phyloP scores from a whole-genome alignment of 1,284 basidiomycete species.

The Pseudozyma pruni region DNA sequence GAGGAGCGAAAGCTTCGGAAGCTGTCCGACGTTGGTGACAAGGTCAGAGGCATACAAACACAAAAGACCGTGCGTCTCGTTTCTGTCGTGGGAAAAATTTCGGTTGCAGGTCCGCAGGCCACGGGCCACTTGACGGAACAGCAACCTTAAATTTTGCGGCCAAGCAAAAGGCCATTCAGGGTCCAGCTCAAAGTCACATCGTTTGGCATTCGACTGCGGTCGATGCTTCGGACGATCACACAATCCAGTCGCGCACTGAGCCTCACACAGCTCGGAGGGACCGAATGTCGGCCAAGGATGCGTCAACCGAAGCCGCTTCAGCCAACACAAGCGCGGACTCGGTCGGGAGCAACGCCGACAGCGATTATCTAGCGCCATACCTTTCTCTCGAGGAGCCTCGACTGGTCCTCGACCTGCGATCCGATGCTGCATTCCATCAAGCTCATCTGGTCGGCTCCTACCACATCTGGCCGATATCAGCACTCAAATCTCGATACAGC shows the following conservation, averaged over 20 bases:
- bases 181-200: not conserved
- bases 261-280: not conserved
- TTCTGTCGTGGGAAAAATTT: not conserved
- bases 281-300: conserved; percentile 13
- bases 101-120: not conserved
- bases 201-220: too few species aligned
- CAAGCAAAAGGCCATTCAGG: not conserved
- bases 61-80: not conserved
- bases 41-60: not conserved
- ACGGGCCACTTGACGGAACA: conserved; percentile 1
- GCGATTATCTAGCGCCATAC: conserved; percentile 6
- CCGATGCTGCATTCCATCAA: conserved; percentile 21
- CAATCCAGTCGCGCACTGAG: not conserved
- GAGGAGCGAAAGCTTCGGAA: not conserved
- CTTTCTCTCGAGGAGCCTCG: conserved; percentile 22
- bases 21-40: conserved; percentile 3
- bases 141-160: not conserved
- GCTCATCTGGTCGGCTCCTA: conserved; percentile 31
- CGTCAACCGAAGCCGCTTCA: not conserved
- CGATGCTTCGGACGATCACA: not conserved
- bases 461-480: conserved; percentile 23
- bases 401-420: conserved; percentile 36
- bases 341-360: conserved; percentile 1
- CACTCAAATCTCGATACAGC: conserved; percentile 44
- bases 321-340: not conserved